Percentiles rank a stretch among this genome's conserved stretches.
These are phyloP conservation scores for Cystobasidium onofrii DNA, from an alignment of 768 basidiomycete species.

Conservation along the genomic window DNA sequence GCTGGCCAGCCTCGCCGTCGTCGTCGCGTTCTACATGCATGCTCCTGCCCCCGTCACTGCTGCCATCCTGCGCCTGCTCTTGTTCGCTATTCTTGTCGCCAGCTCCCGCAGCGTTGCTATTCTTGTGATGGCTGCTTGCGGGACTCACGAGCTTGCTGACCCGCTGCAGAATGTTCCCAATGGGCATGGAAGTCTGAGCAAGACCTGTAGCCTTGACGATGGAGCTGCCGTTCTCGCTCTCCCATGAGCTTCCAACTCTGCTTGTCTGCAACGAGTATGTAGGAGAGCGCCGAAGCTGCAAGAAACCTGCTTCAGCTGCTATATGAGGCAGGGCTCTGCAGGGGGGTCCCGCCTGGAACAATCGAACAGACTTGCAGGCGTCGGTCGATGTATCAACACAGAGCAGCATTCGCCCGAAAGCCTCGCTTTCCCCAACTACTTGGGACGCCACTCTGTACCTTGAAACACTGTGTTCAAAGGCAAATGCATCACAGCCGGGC, in stretches of 20 bases:
- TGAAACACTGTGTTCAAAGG: no score
- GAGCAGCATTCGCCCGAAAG: no score
- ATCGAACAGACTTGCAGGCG: no score
- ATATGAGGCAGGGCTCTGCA: no score
- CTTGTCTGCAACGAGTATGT: neutral
- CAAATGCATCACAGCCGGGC: no score
- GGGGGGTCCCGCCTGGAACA: no score
- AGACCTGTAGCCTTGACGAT: neutral
- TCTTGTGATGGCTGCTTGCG: neutral
- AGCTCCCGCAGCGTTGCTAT: neutral
- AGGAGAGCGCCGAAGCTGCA: neutral
- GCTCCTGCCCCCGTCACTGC: neutral
- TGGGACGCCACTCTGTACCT: no score
- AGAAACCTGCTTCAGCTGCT: neutral
- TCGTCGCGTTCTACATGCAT: neutral
- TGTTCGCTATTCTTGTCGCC: neutral
- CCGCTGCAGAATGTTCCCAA: neutral
- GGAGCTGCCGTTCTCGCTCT: neutral
- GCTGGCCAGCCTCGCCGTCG: neutral
- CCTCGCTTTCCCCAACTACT: no score
- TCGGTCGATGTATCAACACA: no score
- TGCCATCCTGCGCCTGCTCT: neutral
- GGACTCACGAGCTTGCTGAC: slow-evolving; percentile 11
- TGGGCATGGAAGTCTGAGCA: neutral
- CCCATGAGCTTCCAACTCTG: neutral